Conservation (phyloP, 305 asterid genomes). For the Stenogyne calaminthoides region DNA sequence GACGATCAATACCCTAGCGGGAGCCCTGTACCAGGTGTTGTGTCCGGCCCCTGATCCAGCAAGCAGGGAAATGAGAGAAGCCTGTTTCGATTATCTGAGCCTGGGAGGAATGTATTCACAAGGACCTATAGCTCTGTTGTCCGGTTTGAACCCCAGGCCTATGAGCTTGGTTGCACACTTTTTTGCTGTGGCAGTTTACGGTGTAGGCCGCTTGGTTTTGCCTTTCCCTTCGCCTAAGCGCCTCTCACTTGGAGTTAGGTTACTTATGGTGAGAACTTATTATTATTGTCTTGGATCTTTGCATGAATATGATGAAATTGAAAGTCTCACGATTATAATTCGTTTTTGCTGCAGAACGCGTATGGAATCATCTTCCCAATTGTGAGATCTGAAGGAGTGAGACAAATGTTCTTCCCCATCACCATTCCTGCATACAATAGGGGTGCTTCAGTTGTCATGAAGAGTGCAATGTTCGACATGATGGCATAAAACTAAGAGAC, state of each 20-base stretch:
- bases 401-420: constrained; percentile 63
- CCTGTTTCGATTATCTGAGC: constrained; percentile 58
- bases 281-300: no score
- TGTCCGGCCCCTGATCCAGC: constrained; percentile 52
- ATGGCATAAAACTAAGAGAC: constrained; percentile 30
- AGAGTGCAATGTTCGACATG: constrained; percentile 62
- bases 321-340: no score
- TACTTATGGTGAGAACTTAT: constrained; percentile 36
- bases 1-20: constrained; percentile 54
- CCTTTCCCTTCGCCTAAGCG: constrained; percentile 53
- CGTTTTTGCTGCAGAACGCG: constrained; percentile 36
- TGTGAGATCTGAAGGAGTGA: constrained; percentile 56
- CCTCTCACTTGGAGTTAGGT: constrained; percentile 40
- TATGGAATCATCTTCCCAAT: constrained; percentile 57
- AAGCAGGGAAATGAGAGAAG: constrained; percentile 57
- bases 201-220: constrained; percentile 51
- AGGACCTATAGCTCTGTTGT: constrained; percentile 50
- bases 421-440: constrained; percentile 52
- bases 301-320: no score
- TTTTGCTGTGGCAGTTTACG: constrained; percentile 52
- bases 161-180: constrained; percentile 57
- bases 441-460: constrained; percentile 51
- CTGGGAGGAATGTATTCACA: constrained; percentile 48
- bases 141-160: constrained; percentile 54
- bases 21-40: constrained; percentile 55